Conservation (phyloP, 169 alveolate genomes). For the Eimeria nieschulzi region DNA sequence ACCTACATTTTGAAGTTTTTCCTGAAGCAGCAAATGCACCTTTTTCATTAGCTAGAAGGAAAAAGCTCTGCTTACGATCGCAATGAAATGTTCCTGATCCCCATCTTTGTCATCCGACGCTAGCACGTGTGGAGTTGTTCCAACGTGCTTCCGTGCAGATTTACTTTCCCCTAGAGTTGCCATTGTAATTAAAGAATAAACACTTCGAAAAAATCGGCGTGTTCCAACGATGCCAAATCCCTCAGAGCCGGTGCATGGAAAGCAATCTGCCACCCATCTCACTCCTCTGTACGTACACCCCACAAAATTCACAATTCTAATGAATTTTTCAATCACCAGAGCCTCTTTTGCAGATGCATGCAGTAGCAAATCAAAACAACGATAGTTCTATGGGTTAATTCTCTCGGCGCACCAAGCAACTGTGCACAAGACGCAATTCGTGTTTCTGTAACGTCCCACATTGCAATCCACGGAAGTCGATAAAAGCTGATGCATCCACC, state of each 20-base stretch:
- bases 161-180: slow-evolving; percentile 75
- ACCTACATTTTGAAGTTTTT: slow-evolving; percentile 74
- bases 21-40: slow-evolving; percentile 26
- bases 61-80: slow-evolving; percentile 16
- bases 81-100: slow-evolving; percentile 42
- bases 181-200: slow-evolving; percentile 10
- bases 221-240: background rate
- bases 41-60: background rate
- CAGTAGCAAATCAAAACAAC: no score
- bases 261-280: background rate
- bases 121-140: slow-evolving; percentile 30
- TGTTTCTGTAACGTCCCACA: no score
- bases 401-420: no score
- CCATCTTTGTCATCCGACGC: slow-evolving; percentile 36
- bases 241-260: background rate
- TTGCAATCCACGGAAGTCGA: no score
- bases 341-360: no score
- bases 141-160: slow-evolving; percentile 71
- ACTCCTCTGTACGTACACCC: background rate
- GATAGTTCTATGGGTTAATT: no score
- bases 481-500: no score
- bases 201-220: background rate
- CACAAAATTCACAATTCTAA: background rate
- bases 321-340: no score
- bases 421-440: no score